A percentile compares a stretch with the other conserved stretches of the same genome.
These are phyloP conservation scores for Vigna hirtella DNA, from an alignment of 306 rosid genomes.

Conservation along the genomic window DNA sequence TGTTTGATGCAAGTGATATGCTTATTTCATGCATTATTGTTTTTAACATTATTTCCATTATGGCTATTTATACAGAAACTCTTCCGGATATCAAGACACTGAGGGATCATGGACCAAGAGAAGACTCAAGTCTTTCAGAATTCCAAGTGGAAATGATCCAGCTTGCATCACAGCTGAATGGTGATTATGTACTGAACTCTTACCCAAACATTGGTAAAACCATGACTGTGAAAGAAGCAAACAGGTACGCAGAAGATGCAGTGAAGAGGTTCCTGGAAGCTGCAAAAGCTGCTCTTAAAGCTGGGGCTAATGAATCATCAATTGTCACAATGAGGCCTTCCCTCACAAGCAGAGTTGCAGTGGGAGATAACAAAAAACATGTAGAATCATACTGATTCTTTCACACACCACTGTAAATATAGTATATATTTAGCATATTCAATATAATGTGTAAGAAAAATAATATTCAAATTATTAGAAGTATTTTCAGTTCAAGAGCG, in stretches of 20 bases:
- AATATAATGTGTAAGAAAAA: conserved; percentile 15
- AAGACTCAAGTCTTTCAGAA: conserved; percentile 78
- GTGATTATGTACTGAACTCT: conserved; percentile 75
- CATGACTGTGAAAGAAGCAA: conserved; percentile 86
- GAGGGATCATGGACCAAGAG: conserved; percentile 78
- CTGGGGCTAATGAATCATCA: conserved; percentile 90
- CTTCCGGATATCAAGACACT: conserved; percentile 75
- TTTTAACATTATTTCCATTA: conserved; percentile 15
- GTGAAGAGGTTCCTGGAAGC: conserved; percentile 93
- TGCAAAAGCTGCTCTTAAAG: conserved; percentile 77
- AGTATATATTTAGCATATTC: conserved; percentile 34
- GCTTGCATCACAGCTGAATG: conserved; percentile 94
- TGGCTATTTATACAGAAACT: conserved; percentile 58
- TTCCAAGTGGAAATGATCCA: conserved; percentile 90
- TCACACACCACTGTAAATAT: conserved; percentile 43
- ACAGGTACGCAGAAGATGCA: conserved; percentile 90
- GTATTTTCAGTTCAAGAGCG: conserved; percentile 34
- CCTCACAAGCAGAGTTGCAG: conserved; percentile 71
- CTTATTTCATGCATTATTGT: conserved; percentile 29
- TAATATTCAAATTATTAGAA: background rate
- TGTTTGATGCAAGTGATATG: background rate
- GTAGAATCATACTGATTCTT: conserved; percentile 53
- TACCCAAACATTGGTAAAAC: conserved; percentile 80
- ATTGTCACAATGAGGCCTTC: conserved; percentile 94
- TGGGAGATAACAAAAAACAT: conserved; percentile 34